Percentiles rank a stretch among this genome's conserved stretches.
Evolutionary conservation across 768 basidiomycete species (phyloP).

Genomic region (Tricholoma saponaceum): DNA sequence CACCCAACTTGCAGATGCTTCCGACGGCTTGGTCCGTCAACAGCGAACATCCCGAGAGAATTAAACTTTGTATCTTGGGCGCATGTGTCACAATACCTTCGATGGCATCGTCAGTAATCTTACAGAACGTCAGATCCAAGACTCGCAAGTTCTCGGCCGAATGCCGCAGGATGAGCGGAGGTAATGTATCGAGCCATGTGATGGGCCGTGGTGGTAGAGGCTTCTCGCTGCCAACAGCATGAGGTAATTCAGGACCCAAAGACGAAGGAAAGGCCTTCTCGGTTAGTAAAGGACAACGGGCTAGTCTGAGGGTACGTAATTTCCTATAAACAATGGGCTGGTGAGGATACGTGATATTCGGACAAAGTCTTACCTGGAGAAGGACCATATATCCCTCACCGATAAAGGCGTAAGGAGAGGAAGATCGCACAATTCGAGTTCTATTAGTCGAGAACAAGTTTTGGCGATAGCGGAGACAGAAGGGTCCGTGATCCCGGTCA

Average conservation of each 20-base stretch:
- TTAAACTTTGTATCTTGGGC: slow-evolving; percentile 70
- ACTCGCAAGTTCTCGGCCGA: slow-evolving; percentile 71
- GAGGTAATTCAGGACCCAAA: slow-evolving; percentile 21
- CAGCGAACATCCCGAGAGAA: slow-evolving; percentile 70
- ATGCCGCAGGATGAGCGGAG: slow-evolving; percentile 60
- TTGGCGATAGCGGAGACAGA: slow-evolving; percentile 69
- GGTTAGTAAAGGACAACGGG: slow-evolving; percentile 72
- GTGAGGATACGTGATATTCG: slow-evolving; percentile 10
- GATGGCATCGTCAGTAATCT: slow-evolving; percentile 72
- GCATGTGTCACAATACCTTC: slow-evolving; percentile 74
- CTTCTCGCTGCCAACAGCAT: slow-evolving; percentile 33
- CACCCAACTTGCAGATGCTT: slow-evolving; percentile 67
- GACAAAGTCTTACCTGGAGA: slow-evolving; percentile 46
- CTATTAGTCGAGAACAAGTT: slow-evolving; percentile 71
- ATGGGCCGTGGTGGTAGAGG: slow-evolving; percentile 52
- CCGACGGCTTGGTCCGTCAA: slow-evolving; percentile 72
- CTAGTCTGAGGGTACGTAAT: slow-evolving; percentile 70
- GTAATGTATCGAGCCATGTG: slow-evolving; percentile 59
- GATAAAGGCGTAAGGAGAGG: slow-evolving; percentile 63
- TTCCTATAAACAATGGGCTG: slow-evolving; percentile 37
- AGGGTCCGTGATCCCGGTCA: slow-evolving; percentile 55
- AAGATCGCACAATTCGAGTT: slow-evolving; percentile 75
- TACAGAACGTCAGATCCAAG: slow-evolving; percentile 75
- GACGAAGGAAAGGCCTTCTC: slow-evolving; percentile 76
- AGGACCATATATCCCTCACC: slow-evolving; percentile 78